phyloP scores from a whole-genome alignment of 1,284 basidiomycete genomes.

The Ganoderma lucidum region DNA sequence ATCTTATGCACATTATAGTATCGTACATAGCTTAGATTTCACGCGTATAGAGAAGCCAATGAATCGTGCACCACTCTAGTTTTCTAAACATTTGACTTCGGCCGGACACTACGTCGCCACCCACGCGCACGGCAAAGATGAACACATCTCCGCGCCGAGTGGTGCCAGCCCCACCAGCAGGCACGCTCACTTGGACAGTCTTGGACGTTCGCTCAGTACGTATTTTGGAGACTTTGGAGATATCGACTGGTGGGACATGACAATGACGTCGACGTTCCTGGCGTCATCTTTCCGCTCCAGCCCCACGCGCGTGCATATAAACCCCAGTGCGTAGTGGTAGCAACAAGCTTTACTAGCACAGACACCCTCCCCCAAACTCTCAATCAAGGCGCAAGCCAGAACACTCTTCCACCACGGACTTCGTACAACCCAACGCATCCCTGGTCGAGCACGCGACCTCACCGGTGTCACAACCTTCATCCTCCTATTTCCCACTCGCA shows the following conservation, averaged over 20 bases:
- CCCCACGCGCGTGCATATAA: background rate
- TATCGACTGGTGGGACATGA: no score
- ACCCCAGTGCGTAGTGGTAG: background rate
- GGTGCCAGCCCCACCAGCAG: no score
- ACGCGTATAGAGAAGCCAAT: slow-evolving; percentile 16
- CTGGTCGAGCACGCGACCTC: background rate
- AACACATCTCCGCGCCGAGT: no score
- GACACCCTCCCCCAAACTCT: background rate
- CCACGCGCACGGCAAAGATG: no score
- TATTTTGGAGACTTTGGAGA: no score
- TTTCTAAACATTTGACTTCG: background rate
- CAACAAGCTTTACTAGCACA: background rate
- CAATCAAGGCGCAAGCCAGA: background rate
- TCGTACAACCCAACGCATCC: background rate
- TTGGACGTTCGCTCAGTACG: no score
- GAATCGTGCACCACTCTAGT: slow-evolving; percentile 7
- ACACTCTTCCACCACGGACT: background rate
- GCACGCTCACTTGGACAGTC: no score
- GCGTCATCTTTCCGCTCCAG: background rate
- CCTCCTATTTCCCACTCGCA: no score
- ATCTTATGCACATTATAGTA: slow-evolving; percentile 33
- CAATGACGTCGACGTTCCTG: background rate
- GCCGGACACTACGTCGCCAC: no score
- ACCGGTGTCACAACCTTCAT: background rate
- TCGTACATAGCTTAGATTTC: slow-evolving; percentile 20